Evolutionary conservation across 225 moss, liverwort and hornwort genomes (phyloP), one percentile per base, ranked within the genome.

Genomic region (Physcomitrellopsis africana): DNA sequence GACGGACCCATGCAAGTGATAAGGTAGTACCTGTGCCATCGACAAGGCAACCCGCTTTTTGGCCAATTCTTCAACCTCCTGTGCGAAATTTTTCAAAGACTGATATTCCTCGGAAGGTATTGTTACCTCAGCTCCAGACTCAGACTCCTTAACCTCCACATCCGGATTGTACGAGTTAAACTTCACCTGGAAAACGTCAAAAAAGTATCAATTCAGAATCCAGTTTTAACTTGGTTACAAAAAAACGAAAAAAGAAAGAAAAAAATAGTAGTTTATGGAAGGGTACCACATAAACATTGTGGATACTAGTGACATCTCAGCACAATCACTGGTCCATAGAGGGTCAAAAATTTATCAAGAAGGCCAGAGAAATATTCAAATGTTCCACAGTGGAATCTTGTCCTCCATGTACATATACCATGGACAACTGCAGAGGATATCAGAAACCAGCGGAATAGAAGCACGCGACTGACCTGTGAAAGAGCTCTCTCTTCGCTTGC

Each of bases 31-130:
- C 87, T 88, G 87, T 20, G 87, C 87, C 82, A 82, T 82, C 0
- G 80, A 85, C 84, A 84, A 77, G 54, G 80, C 82, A 53, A 88
- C 87, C 51, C 82, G 80, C 82, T 85, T 88, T 68, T 29, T 62
- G 16, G 82, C 80, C 65, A 88, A 67, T 55, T 78, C 85, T 60
- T 80, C 87, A 63, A 77, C 76, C 49, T 82, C 84, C 10, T 74
- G 72, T 32, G 81, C 53, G 65, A 46, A 75, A 66, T 63, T 82
- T 42, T 60, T 85, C 76, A 82, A 76, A 49, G 82, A 72, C 68
- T 80, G 80, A 62, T 82, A 85, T 75, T 88, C 87, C 20, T 85
- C 80, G 17, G 77, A 78, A 72, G 85, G 23, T 24, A 84, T 72
- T 19, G 85, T 82, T 22, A 88, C 72, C 65, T 88, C 82, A 55